Evolutionary conservation across 2,329 filamentous ascomycete genomes (phyloP).

Genomic region (Trichoderma pleuroti): DNA sequence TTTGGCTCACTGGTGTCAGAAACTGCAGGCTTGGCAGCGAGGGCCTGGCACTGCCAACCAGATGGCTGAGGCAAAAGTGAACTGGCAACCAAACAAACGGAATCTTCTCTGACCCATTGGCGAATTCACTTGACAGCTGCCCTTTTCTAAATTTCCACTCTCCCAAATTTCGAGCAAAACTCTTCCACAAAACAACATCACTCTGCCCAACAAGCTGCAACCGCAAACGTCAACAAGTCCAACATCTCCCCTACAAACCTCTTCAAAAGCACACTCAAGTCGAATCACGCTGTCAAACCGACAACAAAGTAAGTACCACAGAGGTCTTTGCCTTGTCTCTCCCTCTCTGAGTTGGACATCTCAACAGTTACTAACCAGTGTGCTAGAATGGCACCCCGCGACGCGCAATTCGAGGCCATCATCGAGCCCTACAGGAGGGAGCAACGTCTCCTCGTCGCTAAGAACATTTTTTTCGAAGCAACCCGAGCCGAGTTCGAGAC

Average conservation of each 20-base stretch:
- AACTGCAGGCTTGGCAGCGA: neutral
- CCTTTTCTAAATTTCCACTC: neutral
- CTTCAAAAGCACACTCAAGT: neutral
- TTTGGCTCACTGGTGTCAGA: neutral
- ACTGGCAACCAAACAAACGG: neutral
- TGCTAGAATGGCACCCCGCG: neutral
- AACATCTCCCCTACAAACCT: neutral
- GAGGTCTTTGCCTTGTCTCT: neutral
- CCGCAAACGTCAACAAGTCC: neutral
- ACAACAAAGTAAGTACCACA: neutral
- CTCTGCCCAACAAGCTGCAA: neutral
- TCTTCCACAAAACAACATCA: neutral
- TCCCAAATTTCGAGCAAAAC: neutral
- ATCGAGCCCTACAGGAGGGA: neutral
- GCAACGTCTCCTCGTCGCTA: too few species aligned
- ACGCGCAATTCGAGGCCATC: neutral
- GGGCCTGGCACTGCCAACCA: neutral
- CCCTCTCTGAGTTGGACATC: neutral
- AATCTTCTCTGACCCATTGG: neutral
- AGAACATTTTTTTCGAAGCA: too few species aligned
- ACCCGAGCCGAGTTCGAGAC: too few species aligned
- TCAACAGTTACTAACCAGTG: neutral
- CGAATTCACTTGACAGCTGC: neutral
- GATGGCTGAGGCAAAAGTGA: neutral
- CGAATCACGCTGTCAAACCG: neutral